A percentile compares a stretch with the other conserved stretches of the same genome.
Conservation (phyloP, 2,329 filamentous ascomycete genomes). For the Beauveria bassiana region DNA sequence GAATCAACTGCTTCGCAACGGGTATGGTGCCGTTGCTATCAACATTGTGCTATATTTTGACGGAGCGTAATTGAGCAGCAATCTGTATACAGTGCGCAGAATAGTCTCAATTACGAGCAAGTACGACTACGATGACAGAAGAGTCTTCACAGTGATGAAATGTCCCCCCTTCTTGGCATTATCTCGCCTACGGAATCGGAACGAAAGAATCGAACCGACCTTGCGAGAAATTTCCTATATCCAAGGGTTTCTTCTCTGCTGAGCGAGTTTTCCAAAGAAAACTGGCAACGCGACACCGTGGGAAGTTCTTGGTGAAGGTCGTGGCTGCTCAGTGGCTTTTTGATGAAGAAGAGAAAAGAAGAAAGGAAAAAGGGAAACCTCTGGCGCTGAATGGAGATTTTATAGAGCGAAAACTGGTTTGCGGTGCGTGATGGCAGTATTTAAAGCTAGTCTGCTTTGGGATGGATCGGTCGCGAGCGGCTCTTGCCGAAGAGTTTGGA, state of each 20-base stretch:
- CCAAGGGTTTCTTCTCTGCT: slow-evolving; percentile 51
- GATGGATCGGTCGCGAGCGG: background rate
- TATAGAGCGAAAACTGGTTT: slow-evolving; percentile 3
- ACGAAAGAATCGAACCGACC: slow-evolving; percentile 24
- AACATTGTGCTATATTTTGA: too few relatives aligned
- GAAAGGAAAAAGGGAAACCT: slow-evolving; percentile 14
- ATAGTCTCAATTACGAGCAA: background rate
- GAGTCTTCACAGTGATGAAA: slow-evolving; percentile 18
- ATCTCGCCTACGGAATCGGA: slow-evolving; percentile 36
- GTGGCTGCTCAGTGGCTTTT: slow-evolving; percentile 59
- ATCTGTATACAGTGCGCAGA: too few relatives aligned
- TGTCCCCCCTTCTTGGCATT: slow-evolving; percentile 57
- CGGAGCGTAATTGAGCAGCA: too few relatives aligned
- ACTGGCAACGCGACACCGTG: slow-evolving; percentile 58
- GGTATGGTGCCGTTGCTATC: too few relatives aligned
- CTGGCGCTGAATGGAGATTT: background rate
- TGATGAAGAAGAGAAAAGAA: slow-evolving; percentile 42
- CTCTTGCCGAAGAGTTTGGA: too few relatives aligned
- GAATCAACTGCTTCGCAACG: too few relatives aligned
- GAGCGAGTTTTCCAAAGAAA: slow-evolving; percentile 41
- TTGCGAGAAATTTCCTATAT: slow-evolving; percentile 56
- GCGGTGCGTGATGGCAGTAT: slow-evolving; percentile 8
- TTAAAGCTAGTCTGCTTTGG: slow-evolving; percentile 5
- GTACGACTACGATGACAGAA: background rate
- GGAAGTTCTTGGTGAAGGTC: slow-evolving; percentile 48